Percentiles rank a stretch among this genome's conserved stretches.
phyloP scores from a whole-genome alignment of 179 eudicot genomes.

The Silene coronaria region DNA sequence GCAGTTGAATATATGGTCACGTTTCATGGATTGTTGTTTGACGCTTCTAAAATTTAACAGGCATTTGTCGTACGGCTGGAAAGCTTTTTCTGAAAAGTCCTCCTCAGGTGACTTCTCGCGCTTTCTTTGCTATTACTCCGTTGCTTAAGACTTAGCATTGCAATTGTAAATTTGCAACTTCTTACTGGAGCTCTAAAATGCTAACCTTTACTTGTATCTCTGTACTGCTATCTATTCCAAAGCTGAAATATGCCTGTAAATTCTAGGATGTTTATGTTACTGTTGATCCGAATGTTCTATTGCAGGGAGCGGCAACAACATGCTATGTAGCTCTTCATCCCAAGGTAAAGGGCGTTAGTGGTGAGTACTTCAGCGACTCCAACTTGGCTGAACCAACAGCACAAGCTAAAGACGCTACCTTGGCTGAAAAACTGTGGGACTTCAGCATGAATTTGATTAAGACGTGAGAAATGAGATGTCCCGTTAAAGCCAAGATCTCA shows the following conservation, averaged over 20 bases:
- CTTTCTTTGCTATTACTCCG: neutral
- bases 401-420: conserved; percentile 26
- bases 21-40: neutral
- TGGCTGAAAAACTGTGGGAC: conserved; percentile 37
- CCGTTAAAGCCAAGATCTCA: neutral
- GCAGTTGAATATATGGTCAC: neutral
- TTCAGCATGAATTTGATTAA: conserved; percentile 33
- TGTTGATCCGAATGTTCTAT: neutral
- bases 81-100: conserved; percentile 48
- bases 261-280: neutral
- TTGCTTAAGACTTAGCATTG: neutral
- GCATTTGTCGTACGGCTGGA: conserved; percentile 32
- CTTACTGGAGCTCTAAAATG: neutral
- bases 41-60: conserved; percentile 28
- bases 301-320: conserved; percentile 43
- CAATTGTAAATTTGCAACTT: neutral
- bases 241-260: too few species aligned
- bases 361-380: conserved; percentile 33
- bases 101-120: conserved; percentile 48
- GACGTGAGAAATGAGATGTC: neutral
- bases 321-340: conserved; percentile 43
- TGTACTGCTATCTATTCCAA: neutral
- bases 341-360: conserved; percentile 34
- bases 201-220: neutral
- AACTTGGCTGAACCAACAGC: conserved; percentile 26